These are phyloP conservation scores for Plasmodium gonderi DNA, from an alignment of 169 alveolate genomes.

Conservation along the genomic window DNA sequence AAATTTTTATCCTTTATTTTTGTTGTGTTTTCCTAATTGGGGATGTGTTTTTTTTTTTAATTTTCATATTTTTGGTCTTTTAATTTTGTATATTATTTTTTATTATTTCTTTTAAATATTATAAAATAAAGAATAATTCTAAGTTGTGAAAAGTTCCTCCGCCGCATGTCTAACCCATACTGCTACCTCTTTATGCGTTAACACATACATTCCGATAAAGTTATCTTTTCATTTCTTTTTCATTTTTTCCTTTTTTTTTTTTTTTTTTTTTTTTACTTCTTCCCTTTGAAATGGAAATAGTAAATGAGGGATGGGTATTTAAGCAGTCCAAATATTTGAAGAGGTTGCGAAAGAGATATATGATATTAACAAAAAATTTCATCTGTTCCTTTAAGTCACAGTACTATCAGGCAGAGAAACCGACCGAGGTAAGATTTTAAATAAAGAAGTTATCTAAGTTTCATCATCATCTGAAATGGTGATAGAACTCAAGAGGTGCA, in stretches of 20 bases:
- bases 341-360: slow-evolving; percentile 50
- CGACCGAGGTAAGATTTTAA: slow-evolving; percentile 48
- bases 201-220: too few species aligned
- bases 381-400: slow-evolving; percentile 68
- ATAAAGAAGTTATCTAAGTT: neutral
- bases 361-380: slow-evolving; percentile 55
- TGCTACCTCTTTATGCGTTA: neutral
- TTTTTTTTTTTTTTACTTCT: neutral
- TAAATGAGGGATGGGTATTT: slow-evolving; percentile 68
- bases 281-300: slow-evolving; percentile 48
- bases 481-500: too few species aligned
- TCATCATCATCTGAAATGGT: too few species aligned
- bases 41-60: neutral
- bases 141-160: neutral
- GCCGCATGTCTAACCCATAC: neutral
- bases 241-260: neutral
- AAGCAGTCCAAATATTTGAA: slow-evolving; percentile 67
- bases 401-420: slow-evolving; percentile 69
- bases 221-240: neutral
- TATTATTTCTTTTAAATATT: neutral
- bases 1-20: neutral
- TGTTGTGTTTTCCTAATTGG: neutral
- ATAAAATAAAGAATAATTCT: neutral
- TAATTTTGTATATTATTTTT: neutral
- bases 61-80: neutral